Percentiles rank a stretch among this genome's conserved stretches.
phyloP scores from a whole-genome alignment of 177 flowering plant genomes.

The Vitis hybrid region DNA sequence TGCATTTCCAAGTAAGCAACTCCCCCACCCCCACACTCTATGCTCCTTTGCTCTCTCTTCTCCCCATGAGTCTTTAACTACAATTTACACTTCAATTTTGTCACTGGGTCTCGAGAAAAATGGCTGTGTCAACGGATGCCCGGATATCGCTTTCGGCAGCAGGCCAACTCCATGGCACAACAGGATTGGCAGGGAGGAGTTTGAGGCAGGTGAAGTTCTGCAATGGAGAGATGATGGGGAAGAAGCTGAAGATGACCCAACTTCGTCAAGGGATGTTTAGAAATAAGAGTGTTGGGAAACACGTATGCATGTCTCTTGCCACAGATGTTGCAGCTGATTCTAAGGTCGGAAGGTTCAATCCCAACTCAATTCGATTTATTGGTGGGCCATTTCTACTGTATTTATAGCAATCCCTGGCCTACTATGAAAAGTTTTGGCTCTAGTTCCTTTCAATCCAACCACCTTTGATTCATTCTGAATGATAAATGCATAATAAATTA shows the following conservation, averaged over 20 bases:
- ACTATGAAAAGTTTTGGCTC: too few relatives aligned
- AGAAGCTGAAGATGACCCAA: conserved; percentile 34
- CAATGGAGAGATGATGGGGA: conserved; percentile 74
- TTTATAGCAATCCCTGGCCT: too few relatives aligned
- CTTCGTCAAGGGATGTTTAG: neutral
- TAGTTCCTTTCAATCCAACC: neutral
- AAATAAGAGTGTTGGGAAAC: conserved; percentile 12
- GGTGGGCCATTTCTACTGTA: too few relatives aligned
- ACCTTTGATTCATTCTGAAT: neutral
- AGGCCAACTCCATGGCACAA: conserved; percentile 29
- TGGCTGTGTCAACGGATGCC: conserved; percentile 54
- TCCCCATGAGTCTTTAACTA: neutral
- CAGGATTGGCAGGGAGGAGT: conserved; percentile 30
- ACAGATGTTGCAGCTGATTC: conserved; percentile 40
- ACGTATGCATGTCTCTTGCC: conserved; percentile 53
- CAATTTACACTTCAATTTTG: conserved; percentile 9
- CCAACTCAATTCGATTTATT: too few relatives aligned
- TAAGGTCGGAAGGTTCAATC: conserved; percentile 41
- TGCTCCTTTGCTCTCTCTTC: neutral
- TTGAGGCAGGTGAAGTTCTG: conserved; percentile 39
- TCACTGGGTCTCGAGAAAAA: conserved; percentile 20
- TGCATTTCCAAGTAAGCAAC: conserved; percentile 23
- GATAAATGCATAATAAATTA: neutral
- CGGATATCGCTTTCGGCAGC: conserved; percentile 51
- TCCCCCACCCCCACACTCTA: neutral